phyloP scores from a whole-genome alignment of 116 monocot species.

The Posidonia oceanica region DNA sequence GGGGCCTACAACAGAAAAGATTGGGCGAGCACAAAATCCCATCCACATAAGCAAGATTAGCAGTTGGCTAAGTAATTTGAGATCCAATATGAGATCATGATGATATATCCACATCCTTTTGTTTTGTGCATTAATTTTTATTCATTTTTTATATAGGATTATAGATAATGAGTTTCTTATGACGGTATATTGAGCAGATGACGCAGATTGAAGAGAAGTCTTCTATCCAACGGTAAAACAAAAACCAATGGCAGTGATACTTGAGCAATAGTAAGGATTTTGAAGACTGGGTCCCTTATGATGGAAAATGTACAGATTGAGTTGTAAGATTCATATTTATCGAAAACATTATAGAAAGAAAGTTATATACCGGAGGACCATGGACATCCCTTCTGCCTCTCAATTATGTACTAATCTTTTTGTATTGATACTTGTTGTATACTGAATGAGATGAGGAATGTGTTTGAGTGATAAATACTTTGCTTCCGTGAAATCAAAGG shows the following conservation, averaged over 20 bases:
- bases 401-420: background rate
- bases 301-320: background rate
- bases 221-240: background rate
- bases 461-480: background rate
- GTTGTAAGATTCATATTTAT: background rate
- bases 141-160: background rate
- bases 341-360: background rate
- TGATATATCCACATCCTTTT: background rate
- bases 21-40: background rate
- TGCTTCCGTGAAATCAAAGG: no score
- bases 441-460: background rate
- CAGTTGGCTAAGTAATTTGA: conserved; percentile 3
- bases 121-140: background rate
- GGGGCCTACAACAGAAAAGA: conserved; percentile 13
- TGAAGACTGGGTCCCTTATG: background rate
- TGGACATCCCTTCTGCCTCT: background rate
- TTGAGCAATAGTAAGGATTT: background rate
- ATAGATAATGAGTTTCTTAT: background rate
- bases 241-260: background rate
- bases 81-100: background rate
- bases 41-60: background rate
- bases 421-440: background rate
- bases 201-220: no score
- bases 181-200: no score
- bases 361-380: background rate